phyloP scores from a whole-genome alignment of 148 eudicot genomes.

The Arbutus unedo region DNA sequence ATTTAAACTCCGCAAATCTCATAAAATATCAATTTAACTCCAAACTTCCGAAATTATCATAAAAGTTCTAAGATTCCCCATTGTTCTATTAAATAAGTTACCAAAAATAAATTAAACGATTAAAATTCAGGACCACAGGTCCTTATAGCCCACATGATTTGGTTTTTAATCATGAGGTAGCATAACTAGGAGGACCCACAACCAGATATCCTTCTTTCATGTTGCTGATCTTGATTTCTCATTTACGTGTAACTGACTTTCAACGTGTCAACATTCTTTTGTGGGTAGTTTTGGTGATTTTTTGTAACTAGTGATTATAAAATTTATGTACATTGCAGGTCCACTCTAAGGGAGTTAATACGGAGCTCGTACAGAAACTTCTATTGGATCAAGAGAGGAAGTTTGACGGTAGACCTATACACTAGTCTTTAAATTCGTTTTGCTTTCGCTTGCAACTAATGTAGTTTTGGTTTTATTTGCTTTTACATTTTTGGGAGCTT shows the following conservation, averaged over 20 bases:
- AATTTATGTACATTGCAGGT: conserved; percentile 47
- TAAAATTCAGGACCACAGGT: no score
- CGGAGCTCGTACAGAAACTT: conserved; percentile 55
- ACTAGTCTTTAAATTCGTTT: background rate
- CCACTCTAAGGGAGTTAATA: conserved; percentile 80
- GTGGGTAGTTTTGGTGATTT: background rate
- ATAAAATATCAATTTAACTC: no score
- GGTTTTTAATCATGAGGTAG: background rate
- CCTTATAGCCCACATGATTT: background rate
- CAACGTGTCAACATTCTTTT: background rate
- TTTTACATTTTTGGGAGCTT: background rate
- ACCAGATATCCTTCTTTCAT: background rate
- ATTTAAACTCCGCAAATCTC: no score
- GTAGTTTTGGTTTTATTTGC: background rate
- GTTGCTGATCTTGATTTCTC: background rate
- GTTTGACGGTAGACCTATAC: conserved; percentile 49
- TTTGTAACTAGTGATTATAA: background rate
- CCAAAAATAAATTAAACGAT: no score
- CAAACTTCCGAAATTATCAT: no score
- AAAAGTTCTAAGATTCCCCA: no score
- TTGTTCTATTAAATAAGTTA: no score
- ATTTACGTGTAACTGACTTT: background rate
- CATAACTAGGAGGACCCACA: background rate
- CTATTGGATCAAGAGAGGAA: conserved; percentile 57
- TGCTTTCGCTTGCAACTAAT: background rate